phyloP scores from a whole-genome alignment of 441 rosid species.

The Populus hybrid region DNA sequence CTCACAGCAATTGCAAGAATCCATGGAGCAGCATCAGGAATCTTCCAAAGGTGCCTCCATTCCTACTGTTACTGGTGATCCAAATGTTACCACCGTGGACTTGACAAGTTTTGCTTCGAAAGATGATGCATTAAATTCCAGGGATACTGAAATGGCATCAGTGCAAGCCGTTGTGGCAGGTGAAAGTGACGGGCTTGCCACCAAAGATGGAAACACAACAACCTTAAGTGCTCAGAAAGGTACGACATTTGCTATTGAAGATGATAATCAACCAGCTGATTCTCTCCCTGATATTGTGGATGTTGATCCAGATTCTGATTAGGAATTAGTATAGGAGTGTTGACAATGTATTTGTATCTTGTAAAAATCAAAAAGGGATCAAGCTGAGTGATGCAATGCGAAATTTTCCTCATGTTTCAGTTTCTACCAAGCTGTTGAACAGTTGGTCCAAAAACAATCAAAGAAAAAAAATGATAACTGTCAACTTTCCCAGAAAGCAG shows the following conservation, averaged over 20 bases:
- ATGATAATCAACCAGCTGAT: slow-evolving; percentile 29
- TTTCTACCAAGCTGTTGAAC: no score
- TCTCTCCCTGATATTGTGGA: slow-evolving; percentile 41
- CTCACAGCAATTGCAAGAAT: slow-evolving; percentile 27
- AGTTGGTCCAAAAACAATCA: no score
- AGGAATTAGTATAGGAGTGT: slow-evolving; percentile 6
- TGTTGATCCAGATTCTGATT: slow-evolving; percentile 44
- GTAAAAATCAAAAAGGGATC: neutral
- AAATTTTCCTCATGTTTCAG: neutral
- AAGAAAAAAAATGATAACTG: no score
- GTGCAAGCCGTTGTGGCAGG: slow-evolving; percentile 16
- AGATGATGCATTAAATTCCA: neutral
- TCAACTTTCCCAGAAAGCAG: no score
- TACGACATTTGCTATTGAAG: slow-evolving; percentile 13
- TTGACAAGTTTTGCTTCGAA: neutral
- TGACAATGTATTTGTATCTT: neutral
- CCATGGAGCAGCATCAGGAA: slow-evolving; percentile 28
- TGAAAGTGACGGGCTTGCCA: slow-evolving; percentile 11
- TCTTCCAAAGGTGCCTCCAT: slow-evolving; percentile 22
- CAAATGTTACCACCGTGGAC: slow-evolving; percentile 6
- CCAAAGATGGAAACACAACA: slow-evolving; percentile 7
- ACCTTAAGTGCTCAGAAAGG: slow-evolving; percentile 17
- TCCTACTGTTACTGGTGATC: slow-evolving; percentile 15
- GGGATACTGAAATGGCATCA: slow-evolving; percentile 8
- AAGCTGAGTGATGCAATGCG: neutral